Base-by-base conservation (phyloP, 257 asterid species). In the Agastache rugosa region DNA sequence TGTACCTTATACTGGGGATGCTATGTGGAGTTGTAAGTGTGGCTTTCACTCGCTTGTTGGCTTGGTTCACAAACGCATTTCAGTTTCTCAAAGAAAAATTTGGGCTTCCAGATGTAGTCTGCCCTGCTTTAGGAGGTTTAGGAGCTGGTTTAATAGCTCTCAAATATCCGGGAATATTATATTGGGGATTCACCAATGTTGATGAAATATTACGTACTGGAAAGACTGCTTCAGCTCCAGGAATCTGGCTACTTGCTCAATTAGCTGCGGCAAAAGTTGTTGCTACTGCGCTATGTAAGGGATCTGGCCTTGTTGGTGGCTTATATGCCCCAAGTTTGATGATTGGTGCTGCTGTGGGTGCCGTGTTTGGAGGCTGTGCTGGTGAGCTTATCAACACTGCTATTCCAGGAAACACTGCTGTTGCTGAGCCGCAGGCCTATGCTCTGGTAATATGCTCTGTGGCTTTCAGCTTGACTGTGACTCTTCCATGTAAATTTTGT, bases 301-400 rank as follows among this genome's bases (percentile, higher is more conserved):
- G 97, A 59, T 92, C 98, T 81, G 96, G 94, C 69, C 96, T 95
- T 73, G 99, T 92, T 67, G 98, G 99, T 62, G 99, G 98, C 48
- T 65, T 95, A 50, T 95, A 95, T 79, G 99, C 99, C 59, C 99
- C 99, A 59, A 95, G 98, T 82, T 84, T 95, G 83, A 95, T 95
- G 99, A 92, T 95, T 79, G 99, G 99, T 83, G 96, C 99, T 75
- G 98, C 98, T 73, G 96, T 92, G 19, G 99, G 99, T 74, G 99
- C 98, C 31, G 96, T 92, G 25, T 95, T 95, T 83, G 99, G 99
- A 53, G 99, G 98, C 72, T 77, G 84, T 72, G 96, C 99, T 11
- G 96, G 98, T 48, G 94, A 91, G 82, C 82, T 95, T 42, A 92
- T 95, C 55, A 89, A 95, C 84, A 83, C 93, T 12, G 97, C 99